Conservation (phyloP, 768 basidiomycete species). For the Boletus rubropictus region DNA sequence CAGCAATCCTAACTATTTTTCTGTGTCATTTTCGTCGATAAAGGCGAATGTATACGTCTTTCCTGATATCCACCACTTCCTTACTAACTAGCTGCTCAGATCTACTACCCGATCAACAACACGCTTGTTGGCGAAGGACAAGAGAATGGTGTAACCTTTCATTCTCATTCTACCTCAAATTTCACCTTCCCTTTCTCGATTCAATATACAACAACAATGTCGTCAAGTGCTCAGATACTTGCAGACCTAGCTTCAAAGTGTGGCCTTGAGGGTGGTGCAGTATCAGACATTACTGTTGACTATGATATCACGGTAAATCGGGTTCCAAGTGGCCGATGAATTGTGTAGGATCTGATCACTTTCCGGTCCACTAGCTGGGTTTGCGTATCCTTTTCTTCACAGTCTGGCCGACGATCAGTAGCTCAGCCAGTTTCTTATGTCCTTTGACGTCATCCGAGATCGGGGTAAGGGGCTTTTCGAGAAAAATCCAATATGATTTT, state of each 20-base stretch:
- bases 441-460: conserved; percentile 42
- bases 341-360: conserved; percentile 8
- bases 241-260: conserved; percentile 59
- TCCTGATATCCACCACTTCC: neutral
- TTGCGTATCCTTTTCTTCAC: conserved; percentile 60
- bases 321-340: neutral
- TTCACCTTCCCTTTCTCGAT: conserved; percentile 75
- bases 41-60: conserved; percentile 45
- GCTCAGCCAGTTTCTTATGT: conserved; percentile 56
- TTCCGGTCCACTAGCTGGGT: conserved; percentile 42
- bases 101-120: conserved; percentile 71
- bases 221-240: conserved; percentile 53
- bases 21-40: conserved; percentile 59
- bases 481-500: neutral
- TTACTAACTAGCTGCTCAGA: conserved; percentile 33
- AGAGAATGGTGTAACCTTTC: conserved; percentile 40
- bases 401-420: conserved; percentile 60
- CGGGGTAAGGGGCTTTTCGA: conserved; percentile 9
- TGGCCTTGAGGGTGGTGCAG: conserved; percentile 42
- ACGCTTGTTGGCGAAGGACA: conserved; percentile 62
- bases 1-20: conserved; percentile 77
- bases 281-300: conserved; percentile 47
- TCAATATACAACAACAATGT: conserved; percentile 47
- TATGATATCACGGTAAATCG: conserved; percentile 58
- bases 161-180: conserved; percentile 50